These are phyloP conservation scores for Calycina herbarum DNA, from an alignment of 2,329 filamentous ascomycete genomes.

Conservation along the genomic window DNA sequence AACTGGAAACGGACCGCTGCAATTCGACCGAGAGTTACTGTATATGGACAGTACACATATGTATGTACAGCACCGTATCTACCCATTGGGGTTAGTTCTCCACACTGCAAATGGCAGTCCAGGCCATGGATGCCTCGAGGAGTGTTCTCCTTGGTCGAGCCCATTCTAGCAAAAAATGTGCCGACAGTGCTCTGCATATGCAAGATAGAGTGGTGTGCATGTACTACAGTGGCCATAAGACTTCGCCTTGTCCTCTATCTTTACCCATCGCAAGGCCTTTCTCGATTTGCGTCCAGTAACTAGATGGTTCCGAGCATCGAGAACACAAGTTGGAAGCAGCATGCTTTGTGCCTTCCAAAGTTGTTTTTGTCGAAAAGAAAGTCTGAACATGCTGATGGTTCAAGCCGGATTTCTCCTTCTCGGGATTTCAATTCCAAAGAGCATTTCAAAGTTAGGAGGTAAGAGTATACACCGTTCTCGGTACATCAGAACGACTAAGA, in stretches of 20 bases:
- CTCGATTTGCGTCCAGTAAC: background rate
- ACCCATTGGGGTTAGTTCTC: background rate
- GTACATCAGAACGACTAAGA: no score
- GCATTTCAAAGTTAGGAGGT: no score
- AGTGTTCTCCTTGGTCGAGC: background rate
- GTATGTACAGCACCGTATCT: background rate
- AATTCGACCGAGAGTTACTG: background rate
- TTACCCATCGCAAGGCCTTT: background rate
- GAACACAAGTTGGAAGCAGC: background rate
- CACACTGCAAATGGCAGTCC: background rate
- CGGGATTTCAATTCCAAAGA: no score
- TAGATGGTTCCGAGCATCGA: background rate
- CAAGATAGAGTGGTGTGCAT: background rate
- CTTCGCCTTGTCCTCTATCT: background rate
- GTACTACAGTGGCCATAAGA: background rate
- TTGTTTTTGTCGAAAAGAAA: no score
- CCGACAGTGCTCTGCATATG: background rate
- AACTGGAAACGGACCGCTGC: background rate
- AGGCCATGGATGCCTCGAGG: background rate
- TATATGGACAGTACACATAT: background rate
- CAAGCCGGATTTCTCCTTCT: no score
- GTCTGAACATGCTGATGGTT: no score
- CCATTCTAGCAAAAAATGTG: background rate
- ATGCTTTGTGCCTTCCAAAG: no score
- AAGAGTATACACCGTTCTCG: no score